Base-by-base conservation (phyloP, 2,329 filamentous ascomycete species). In the Ambrosiella xylebori region DNA sequence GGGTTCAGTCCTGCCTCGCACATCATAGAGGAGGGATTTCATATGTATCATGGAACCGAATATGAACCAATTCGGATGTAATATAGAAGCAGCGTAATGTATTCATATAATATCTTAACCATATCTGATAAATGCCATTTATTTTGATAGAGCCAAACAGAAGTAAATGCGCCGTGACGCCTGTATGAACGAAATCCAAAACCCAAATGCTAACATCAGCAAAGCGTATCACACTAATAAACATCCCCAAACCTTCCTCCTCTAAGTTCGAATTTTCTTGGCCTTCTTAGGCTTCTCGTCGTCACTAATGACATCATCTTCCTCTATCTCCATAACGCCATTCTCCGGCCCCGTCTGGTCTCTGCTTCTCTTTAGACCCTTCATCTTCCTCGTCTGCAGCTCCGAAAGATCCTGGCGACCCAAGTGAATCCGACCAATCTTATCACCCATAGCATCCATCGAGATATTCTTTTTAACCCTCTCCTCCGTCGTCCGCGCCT, bases 381-480 rank as follows among this genome's bases (percentile, higher is more conserved):
- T 98, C 90, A 98, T 97, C 81, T 98, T 98, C 68, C 93, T 84
- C 57, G 90, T 94, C 76, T 98, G 93, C 71, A 98, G 71, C 65
- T 85, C 80, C 67, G 76, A 77, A 60, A 98, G 78, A 72, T 98
- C 89, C 72, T 96, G 89, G 74, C 85, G 88, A 66, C 86, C 88
- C 61, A 95, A 72, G 70, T 98, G 93, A 62, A 98, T 86, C 64
- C 89, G 84, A 62, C 91, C 93, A 63, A 97, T 78, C 83, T 97
- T 97, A 72, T 98, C 93, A 68, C 93, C 93, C 73, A 98, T 88
- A 49, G 83, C 72, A 69, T 97, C 90, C 59, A 86, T 94, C 57
- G 82, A 80, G 65, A 98, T 85, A 71, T 98, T 98, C 85, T 98
- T 98, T 85, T 95, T 97, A 61, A 85, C 84, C 71, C 78, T 76